Evolutionary conservation across 208 protist genomes (phyloP).

Genomic region (Trypanosoma scelopori): DNA sequence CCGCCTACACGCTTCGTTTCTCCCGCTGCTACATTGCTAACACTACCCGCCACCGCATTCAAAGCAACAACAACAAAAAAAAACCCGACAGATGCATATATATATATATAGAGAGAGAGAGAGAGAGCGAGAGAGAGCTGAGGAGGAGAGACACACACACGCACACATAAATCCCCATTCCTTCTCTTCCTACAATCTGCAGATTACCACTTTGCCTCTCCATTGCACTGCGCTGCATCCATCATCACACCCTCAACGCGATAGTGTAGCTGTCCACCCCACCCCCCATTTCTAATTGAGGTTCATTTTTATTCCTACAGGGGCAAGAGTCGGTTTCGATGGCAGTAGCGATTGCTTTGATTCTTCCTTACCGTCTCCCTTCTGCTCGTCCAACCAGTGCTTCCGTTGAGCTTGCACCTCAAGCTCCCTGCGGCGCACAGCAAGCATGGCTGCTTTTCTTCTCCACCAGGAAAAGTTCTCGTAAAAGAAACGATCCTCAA

Average conservation of each 20-base stretch:
- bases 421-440: constrained; percentile 76
- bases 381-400: constrained; percentile 67
- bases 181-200: neutral
- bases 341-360: constrained; percentile 31
- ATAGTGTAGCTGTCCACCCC: neutral
- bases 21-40: constrained; percentile 1
- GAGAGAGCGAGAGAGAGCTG: too few relatives aligned
- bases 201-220: neutral
- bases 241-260: neutral
- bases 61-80: too few relatives aligned
- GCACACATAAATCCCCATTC: constrained; percentile 9
- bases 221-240: neutral
- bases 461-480: constrained; percentile 88
- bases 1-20: neutral
- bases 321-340: constrained; percentile 79
- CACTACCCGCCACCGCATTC: neutral
- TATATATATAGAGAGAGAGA: too few relatives aligned
- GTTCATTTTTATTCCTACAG: constrained; percentile 50
- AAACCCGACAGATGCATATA: too few relatives aligned
- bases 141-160: too few relatives aligned
- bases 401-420: constrained; percentile 73
- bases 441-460: constrained; percentile 76
- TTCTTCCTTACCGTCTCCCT: constrained; percentile 24
- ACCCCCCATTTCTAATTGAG: constrained; percentile 13
- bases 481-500: constrained; percentile 90